Evolutionary conservation across 1,139 yeast species (phyloP).

Genomic region (Blastobotrys arbuscula): DNA sequence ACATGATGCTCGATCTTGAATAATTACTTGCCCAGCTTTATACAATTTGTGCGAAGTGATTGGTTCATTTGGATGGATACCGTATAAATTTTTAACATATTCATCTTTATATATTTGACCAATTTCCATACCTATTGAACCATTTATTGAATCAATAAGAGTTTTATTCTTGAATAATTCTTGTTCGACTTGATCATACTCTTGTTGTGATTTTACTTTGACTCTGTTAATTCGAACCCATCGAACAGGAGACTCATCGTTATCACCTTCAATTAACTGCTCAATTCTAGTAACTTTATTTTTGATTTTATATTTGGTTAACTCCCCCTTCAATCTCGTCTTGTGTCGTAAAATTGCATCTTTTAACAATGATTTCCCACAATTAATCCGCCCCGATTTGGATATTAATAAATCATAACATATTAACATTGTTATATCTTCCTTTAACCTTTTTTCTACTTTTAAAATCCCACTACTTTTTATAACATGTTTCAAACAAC

Average conservation of each 20-base stretch:
- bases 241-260: conserved; percentile 64
- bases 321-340: conserved; percentile 76
- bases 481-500: conserved; percentile 55
- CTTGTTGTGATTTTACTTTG: conserved; percentile 27
- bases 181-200: conserved; percentile 37
- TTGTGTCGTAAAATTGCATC: conserved; percentile 73
- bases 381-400: conserved; percentile 73
- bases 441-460: conserved; percentile 40
- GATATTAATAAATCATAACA: conserved; percentile 79
- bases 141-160: conserved; percentile 43
- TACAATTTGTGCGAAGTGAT: conserved; percentile 63
- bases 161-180: conserved; percentile 45
- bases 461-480: conserved; percentile 56
- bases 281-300: conserved; percentile 51
- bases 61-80: conserved; percentile 67
- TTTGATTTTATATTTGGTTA: conserved; percentile 68
- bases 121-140: conserved; percentile 33
- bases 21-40: conserved; percentile 68
- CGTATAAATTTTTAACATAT: conserved; percentile 69
- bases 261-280: conserved; percentile 36
- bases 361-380: conserved; percentile 83
- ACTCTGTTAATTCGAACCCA: conserved; percentile 81
- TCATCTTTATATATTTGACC: conserved; percentile 57
- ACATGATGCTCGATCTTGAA: conserved; percentile 95
- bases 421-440: conserved; percentile 53